Evolutionary conservation across 2,329 filamentous ascomycete genomes (phyloP).

Genomic region (Fusarium sp.): DNA sequence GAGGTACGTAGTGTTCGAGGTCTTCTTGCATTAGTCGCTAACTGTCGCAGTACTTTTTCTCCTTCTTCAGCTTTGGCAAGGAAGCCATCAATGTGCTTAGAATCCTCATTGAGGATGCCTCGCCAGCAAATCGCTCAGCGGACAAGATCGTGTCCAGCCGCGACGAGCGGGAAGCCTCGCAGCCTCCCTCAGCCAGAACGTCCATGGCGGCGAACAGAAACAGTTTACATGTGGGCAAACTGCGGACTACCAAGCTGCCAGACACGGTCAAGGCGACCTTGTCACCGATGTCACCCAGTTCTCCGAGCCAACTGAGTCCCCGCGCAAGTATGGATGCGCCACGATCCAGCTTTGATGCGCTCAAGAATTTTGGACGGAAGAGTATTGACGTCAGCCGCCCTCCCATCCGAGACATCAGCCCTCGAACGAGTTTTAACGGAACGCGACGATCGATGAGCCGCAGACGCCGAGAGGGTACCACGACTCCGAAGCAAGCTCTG

Average conservation of each 20-base stretch:
- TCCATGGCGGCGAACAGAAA: constrained; percentile 47
- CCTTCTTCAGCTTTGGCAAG: constrained; percentile 88
- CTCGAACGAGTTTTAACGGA: constrained; percentile 73
- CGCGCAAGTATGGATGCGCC: constrained; percentile 66
- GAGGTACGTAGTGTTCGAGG: constrained; percentile 70
- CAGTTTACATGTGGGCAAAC: constrained; percentile 43
- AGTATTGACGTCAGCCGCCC: constrained; percentile 65
- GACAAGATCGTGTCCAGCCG: constrained; percentile 36
- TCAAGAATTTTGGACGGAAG: constrained; percentile 59
- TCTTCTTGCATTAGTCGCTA: neutral
- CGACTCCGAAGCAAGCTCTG: constrained; percentile 51
- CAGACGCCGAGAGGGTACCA: constrained; percentile 44
- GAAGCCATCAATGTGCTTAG: constrained; percentile 85
- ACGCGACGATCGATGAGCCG: constrained; percentile 65
- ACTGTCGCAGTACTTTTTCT: constrained; percentile 85
- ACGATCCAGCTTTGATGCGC: constrained; percentile 65
- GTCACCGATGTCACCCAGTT: constrained; percentile 60
- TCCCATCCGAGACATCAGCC: constrained; percentile 53
- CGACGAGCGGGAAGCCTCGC: constrained; percentile 24
- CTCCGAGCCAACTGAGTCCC: constrained; percentile 60
- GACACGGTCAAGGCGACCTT: constrained; percentile 72
- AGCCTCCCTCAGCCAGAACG: constrained; percentile 26
- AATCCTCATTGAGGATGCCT: constrained; percentile 75
- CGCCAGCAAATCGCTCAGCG: constrained; percentile 52
- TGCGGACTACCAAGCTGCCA: constrained; percentile 57